A percentile compares a stretch with the other conserved stretches of the same genome.
Evolutionary conservation across 2,329 filamentous ascomycete genomes (phyloP).

Genomic region (Arthroderma uncinatum): DNA sequence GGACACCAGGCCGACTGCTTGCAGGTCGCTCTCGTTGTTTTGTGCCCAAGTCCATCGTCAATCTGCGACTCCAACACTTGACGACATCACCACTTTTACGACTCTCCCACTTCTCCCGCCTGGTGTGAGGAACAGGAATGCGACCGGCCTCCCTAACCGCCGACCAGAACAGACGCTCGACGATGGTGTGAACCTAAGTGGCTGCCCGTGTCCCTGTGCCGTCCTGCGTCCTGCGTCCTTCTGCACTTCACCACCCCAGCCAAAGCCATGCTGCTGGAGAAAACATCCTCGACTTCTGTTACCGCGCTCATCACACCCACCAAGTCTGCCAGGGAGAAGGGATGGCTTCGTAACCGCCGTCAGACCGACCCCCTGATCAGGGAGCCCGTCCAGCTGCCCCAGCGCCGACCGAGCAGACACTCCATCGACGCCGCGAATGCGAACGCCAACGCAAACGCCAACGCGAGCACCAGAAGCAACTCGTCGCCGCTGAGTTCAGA

Average conservation of each 20-base stretch:
- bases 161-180: neutral
- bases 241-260: neutral
- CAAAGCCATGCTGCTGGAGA: conserved; percentile 3
- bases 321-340: conserved; percentile 2
- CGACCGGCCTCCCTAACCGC: too few relatives aligned
- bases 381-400: conserved; percentile 1
- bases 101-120: neutral
- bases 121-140: too few relatives aligned
- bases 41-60: neutral
- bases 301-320: neutral
- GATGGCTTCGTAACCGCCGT: conserved; percentile 11
- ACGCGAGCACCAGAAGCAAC: conserved; percentile 8
- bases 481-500: conserved; percentile 18
- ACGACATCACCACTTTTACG: neutral
- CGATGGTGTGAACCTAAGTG: neutral
- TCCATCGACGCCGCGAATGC: conserved; percentile 10
- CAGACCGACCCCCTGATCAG: conserved; percentile 12
- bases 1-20: neutral
- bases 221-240: neutral
- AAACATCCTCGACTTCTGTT: neutral
- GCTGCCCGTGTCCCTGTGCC: neutral
- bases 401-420: conserved; percentile 5
- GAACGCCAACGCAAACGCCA: neutral
- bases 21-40: neutral
- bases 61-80: neutral